Base-by-base conservation (phyloP, 768 basidiomycete genomes). In the Tylopilus plumbeoviolaceoides region DNA sequence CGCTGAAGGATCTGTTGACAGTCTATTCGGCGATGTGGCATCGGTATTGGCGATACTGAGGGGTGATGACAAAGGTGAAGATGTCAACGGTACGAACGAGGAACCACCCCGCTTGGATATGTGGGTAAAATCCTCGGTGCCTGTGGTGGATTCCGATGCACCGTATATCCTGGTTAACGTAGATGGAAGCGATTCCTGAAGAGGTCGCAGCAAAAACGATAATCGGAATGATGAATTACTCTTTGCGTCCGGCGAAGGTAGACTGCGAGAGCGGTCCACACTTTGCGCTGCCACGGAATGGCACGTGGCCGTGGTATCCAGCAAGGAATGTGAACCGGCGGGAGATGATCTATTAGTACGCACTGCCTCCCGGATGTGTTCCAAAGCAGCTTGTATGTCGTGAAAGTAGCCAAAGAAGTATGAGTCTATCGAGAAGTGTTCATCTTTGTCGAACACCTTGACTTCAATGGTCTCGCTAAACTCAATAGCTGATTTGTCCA, bases 381-480 rank as follows among this genome's bases (percentile, higher is more conserved):
- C 85, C 50, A 95, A 75, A 2, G 92, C 90, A 33, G 68, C 76
- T 7, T 85, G 76, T 35, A 92, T 77, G 69, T 95, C 82, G 59
- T 84, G 84, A 69, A 98, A 97, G 68, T 97, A 98, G 14, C 95
- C 92, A 63, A 95, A 95, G 71, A 95, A 97, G 65, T 92, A 93
- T 3, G 90, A 91, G 65, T 92, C 90, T 31, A 89, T 69, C 1
- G 85, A 82, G 62, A 85, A 87, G 56, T 84, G 82, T 54, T 89
- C 90, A 44, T 74, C 72, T 59, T 85, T 87, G 70, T 95, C 91
- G 48, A 90, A 75, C 12, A 94, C 91, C 71, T 93, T 93, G 58
- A 98, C 80, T 72, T 98, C 94, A 54, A 99, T 87, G 0, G 94
- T 95, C 67, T 97, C 94, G 57, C 91, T 94, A 64, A 98, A 98